These are phyloP conservation scores for Colletotrichum sp. DNA, from an alignment of 2,329 filamentous ascomycete genomes.

Conservation along the genomic window DNA sequence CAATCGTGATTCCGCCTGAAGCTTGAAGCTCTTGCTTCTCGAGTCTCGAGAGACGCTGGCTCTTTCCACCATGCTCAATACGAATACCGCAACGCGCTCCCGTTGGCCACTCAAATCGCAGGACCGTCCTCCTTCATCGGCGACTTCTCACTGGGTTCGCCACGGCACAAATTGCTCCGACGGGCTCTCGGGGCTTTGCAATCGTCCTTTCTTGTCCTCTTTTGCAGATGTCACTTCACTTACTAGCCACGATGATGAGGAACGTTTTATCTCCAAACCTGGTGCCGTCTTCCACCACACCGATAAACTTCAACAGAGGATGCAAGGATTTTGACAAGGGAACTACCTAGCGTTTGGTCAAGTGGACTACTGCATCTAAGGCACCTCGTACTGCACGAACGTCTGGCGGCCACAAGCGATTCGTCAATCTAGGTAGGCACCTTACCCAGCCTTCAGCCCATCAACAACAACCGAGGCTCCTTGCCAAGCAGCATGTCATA, in stretches of 20 bases:
- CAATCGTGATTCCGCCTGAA: background rate
- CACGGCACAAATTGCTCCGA: background rate
- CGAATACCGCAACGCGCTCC: background rate
- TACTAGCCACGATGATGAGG: background rate
- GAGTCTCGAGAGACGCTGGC: background rate
- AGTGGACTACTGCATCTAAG: background rate
- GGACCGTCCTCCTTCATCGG: background rate
- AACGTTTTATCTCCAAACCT: background rate
- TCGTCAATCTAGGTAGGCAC: background rate
- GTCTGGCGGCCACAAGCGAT: background rate
- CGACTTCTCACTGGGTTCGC: background rate
- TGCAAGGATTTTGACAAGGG: background rate
- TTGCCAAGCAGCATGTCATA: background rate
- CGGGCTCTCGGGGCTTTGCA: background rate
- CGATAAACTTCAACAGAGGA: background rate
- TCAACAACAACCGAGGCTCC: slow-evolving; percentile 1
- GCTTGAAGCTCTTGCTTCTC: background rate
- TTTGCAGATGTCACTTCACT: background rate
- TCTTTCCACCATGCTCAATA: background rate
- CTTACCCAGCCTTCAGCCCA: background rate
- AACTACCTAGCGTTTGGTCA: background rate
- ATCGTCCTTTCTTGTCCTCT: background rate
- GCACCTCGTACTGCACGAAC: background rate
- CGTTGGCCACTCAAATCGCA: background rate
- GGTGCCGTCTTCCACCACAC: background rate